Evolutionary conservation across 768 basidiomycete genomes (phyloP), one percentile per base, ranked within the genome.

Genomic region (Megacollybia marginata): DNA sequence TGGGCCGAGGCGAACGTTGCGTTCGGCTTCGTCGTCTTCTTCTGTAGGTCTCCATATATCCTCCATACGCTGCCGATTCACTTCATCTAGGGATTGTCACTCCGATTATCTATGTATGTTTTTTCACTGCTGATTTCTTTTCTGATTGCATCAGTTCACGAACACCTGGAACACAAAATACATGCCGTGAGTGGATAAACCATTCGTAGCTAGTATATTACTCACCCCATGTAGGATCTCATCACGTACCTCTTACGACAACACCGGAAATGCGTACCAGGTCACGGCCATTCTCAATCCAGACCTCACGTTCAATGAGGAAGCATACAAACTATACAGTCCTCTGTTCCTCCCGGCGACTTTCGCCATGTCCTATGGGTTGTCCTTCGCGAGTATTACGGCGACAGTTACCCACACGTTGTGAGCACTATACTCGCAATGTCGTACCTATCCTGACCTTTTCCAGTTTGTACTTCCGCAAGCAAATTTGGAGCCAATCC

Each of bases 361-460:
- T 0, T 92, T 91, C 58, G 83, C 90, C 11, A 65, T 92, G 33
- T 73, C 82, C 9, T 93, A 92, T 58, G 89, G 83, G 19, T 70
- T 92, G 9, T 85, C 84, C n/a, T 92, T 92, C 55, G 88, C 88
- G 2, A 76, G 81, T 31, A 83, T 92, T 62, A 86, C 88, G 0
- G 76, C 88, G 1, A 85, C 85, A 2, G 60, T 88, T 52, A 78
- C 73, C 28, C 91, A 92, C 57, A 78, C 87, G 1, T 64, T 70
- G 54, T 55, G 45, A n/a, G 49, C 9, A 8, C 13, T 4, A 18
- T 13, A 46, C 23, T 28, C 23, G 23, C 23, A 28, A 28, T 34
- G 10, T 6, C 8, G 4, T 16, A 1, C 20, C n/a, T 33, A 11
- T 15, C 8, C 4, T 47, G 12, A 4, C 13, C 32, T 46, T 20